Conservation (phyloP, 306 rosid species). For the Sicyos baderoa region DNA sequence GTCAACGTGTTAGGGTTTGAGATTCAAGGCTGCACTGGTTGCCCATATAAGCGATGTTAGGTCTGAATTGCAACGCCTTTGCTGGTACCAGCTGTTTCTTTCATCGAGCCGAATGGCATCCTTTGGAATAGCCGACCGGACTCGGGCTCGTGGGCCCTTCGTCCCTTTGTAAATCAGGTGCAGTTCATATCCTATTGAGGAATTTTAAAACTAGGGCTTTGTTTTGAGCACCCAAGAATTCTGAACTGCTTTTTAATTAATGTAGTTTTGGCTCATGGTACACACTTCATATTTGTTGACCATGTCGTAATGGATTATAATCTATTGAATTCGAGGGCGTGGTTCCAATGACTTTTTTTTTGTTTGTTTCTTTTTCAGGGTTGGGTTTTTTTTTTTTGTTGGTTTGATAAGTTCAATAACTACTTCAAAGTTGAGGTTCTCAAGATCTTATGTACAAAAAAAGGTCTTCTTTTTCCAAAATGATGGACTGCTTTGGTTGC, state of each 20-base stretch:
- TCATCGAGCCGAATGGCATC: slow-evolving; percentile 96
- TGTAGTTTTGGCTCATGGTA: neutral
- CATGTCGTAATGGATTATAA: neutral
- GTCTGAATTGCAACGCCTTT: slow-evolving; percentile 44
- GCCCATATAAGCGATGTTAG: slow-evolving; percentile 54
- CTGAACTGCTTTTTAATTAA: neutral
- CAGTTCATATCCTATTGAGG: slow-evolving; percentile 1
- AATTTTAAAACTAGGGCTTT: no score
- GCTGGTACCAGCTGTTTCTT: slow-evolving; percentile 40
- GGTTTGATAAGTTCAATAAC: slow-evolving; percentile 29
- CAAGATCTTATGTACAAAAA: slow-evolving; percentile 39
- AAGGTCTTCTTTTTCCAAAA: slow-evolving; percentile 36
- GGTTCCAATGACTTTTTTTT: slow-evolving; percentile 26
- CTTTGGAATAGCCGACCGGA: slow-evolving; percentile 53
- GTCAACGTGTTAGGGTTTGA: slow-evolving; percentile 60
- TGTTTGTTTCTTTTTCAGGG: slow-evolving; percentile 8
- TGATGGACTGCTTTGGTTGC: slow-evolving; percentile 83
- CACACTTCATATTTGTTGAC: neutral
- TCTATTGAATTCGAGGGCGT: slow-evolving; percentile 11
- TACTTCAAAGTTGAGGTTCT: slow-evolving; percentile 29
- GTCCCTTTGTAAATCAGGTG: slow-evolving; percentile 21
- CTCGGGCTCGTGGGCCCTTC: slow-evolving; percentile 59
- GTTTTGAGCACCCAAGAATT: neutral
- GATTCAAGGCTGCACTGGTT: slow-evolving; percentile 44
- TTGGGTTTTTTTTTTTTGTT: slow-evolving; percentile 16